phyloP scores from a whole-genome alignment of 345 rosid genomes.

The Rhodamnia argentea region DNA sequence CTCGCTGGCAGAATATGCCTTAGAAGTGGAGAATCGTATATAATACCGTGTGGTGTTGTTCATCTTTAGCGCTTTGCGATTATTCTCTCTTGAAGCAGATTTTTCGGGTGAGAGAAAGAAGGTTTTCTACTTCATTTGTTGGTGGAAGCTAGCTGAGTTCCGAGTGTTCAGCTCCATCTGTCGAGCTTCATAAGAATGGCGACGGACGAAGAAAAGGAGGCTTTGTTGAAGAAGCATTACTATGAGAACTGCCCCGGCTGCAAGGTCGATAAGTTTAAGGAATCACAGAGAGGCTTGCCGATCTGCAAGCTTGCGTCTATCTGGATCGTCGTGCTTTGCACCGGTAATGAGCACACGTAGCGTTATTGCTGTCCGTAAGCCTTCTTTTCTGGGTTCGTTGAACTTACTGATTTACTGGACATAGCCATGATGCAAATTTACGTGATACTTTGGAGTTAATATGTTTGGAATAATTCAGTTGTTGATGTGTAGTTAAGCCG shows the following conservation, averaged over 20 bases:
- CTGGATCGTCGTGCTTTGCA: slow-evolving; percentile 67
- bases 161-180: neutral
- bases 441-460: neutral
- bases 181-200: neutral
- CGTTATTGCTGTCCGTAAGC: neutral
- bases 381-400: neutral
- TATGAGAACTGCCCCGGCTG: slow-evolving; percentile 80
- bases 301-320: slow-evolving; percentile 37
- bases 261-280: slow-evolving; percentile 50
- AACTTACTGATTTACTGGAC: neutral
- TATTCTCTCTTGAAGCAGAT: neutral
- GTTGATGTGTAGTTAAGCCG: neutral
- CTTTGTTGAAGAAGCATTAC: slow-evolving; percentile 46
- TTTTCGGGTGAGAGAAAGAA: neutral
- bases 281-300: slow-evolving; percentile 47
- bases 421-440: neutral
- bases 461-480: neutral
- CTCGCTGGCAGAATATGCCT: neutral
- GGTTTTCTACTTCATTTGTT: slow-evolving; percentile 65
- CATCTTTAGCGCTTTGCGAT: neutral
- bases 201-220: slow-evolving; percentile 8
- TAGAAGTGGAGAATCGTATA: neutral
- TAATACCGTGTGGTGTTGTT: neutral
- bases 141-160: neutral
- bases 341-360: slow-evolving; percentile 21